Evolutionary conservation across 2,329 filamentous ascomycete genomes (phyloP), one percentile per base, ranked within the genome.

Genomic region (Trichoderma koningii): DNA sequence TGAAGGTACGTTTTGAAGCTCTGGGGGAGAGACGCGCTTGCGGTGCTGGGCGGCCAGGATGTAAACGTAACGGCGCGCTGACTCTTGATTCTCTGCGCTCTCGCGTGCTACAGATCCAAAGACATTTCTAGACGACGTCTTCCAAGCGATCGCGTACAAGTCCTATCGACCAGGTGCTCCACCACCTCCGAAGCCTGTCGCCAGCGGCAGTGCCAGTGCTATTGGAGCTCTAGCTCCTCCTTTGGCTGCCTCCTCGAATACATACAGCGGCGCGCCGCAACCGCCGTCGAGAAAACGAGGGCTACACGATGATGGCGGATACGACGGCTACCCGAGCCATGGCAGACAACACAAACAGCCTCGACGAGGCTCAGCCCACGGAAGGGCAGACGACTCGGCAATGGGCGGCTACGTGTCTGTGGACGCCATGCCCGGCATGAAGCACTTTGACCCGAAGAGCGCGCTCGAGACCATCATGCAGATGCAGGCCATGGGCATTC

Each of bases 111-210:
- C 65, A 78, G 77, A 79, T 41, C 71, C 77, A 14, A 78, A 75
- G 60, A 69, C 73, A 2, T 93, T 94, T 70, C 87, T 92, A 41
- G 81, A 88, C 71, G 89, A 93, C 71, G 82, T 93, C 21, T 89
- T 93, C 71, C 76, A 83, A 57, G 85, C 86, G 5, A 83, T 94
- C 66, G 77, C 82, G 51, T 84, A 84, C 72, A 88, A 85, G 71
- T 82, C 83, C 5, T 90, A 88, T 73, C 73, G 85, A 2, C 86
- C 86, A 2, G 85, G 84, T 38, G 82, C 81, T 45, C 75, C 75
- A 47, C 80, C 80, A 52, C 77, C 80, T 21, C 80, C 75, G 12
- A 71, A 66, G 23, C 48, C 53, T 38, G 52, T 64, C 44, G 26
- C 65, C 34, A 44, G 70, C 30, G 48, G 26, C 42, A 28, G 44